These are phyloP conservation scores for Talaromyces atroroseus DNA, from an alignment of 2,329 filamentous ascomycete species.

Conservation along the genomic window DNA sequence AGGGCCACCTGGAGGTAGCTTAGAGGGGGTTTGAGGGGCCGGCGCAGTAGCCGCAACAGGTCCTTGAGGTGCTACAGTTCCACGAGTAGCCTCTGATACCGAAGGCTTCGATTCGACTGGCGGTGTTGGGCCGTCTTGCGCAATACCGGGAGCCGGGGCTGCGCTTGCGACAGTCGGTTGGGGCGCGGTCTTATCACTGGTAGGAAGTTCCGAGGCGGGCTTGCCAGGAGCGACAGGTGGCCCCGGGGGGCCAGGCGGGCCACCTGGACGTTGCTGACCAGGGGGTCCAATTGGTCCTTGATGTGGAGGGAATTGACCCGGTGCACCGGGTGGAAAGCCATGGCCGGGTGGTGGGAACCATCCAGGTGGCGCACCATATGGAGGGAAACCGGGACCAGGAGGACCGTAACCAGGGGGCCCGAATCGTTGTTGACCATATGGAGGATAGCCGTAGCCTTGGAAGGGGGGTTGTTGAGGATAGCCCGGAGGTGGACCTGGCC, in stretches of 20 bases:
- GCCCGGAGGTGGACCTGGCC: conserved; percentile 29
- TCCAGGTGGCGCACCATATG: conserved; percentile 67
- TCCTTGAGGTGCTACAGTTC: conserved; percentile 17
- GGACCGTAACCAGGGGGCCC: conserved; percentile 34
- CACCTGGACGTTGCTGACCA: conserved; percentile 35
- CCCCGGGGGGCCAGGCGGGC: conserved; percentile 13
- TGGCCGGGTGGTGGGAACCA: conserved; percentile 74
- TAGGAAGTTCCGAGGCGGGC: conserved; percentile 40
- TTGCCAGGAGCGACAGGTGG: conserved; percentile 25
- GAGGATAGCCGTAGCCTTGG: conserved; percentile 38
- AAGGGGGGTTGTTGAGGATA: conserved; percentile 40
- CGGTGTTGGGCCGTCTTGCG: conserved; percentile 30
- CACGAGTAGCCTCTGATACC: conserved; percentile 32
- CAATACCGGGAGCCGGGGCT: conserved; percentile 27
- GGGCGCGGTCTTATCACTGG: conserved; percentile 31
- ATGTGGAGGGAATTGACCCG: conserved; percentile 60
- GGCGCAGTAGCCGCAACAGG: conserved; percentile 18
- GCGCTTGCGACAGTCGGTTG: conserved; percentile 32
- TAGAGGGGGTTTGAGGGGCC: conserved; percentile 18
- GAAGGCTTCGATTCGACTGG: conserved; percentile 36
- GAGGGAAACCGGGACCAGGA: conserved; percentile 62
- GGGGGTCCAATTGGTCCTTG: conserved; percentile 54
- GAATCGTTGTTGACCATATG: conserved; percentile 35
- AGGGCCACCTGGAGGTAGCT: conserved; percentile 26
- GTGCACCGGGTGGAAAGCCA: conserved; percentile 60